A percentile compares a stretch with the other conserved stretches of the same genome.
Evolutionary conservation across 371 early-diverging fungal genomes (phyloP).

Genomic region (Mortierella sp.): DNA sequence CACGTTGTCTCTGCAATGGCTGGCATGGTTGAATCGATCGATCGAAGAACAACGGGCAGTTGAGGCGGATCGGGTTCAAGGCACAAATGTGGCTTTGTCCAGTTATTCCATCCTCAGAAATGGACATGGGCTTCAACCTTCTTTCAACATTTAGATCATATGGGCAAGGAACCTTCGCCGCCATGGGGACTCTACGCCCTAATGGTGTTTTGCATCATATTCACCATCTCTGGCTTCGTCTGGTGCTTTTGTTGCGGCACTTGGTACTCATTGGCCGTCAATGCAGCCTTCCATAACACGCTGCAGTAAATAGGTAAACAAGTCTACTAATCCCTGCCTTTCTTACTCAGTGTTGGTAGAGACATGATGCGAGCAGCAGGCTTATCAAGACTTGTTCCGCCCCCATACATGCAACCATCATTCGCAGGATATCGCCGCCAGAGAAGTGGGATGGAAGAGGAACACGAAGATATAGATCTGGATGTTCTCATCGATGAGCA

Average conservation of each 20-base stretch:
- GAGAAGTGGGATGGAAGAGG: constrained; percentile 31
- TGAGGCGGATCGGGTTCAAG: background rate
- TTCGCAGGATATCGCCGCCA: constrained; percentile 37
- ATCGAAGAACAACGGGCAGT: background rate
- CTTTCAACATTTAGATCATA: background rate
- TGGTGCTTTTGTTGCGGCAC: constrained; percentile 55
- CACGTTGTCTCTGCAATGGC: constrained; percentile 59
- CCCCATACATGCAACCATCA: constrained; percentile 52
- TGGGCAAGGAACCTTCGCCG: constrained; percentile 29
- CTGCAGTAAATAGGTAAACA: no score
- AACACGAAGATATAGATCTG: constrained; percentile 43
- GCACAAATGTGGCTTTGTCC: constrained; percentile 26
- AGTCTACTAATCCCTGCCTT: no score
- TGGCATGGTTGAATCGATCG: constrained; percentile 30
- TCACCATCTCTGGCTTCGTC: constrained; percentile 40
- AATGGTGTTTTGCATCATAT: constrained; percentile 31
- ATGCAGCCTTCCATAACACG: no score
- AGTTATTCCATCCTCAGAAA: constrained; percentile 2
- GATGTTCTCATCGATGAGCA: constrained; percentile 42
- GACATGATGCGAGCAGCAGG: constrained; percentile 45
- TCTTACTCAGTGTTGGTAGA: constrained; percentile 52
- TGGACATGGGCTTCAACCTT: constrained; percentile 1
- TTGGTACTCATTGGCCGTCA: constrained; percentile 40
- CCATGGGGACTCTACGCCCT: constrained; percentile 48
- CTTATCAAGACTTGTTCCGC: constrained; percentile 34